Percentiles rank a stretch among this genome's conserved stretches.
These are phyloP conservation scores for Phaffia australis DNA, from an alignment of 768 basidiomycete genomes.

Conservation along the genomic window DNA sequence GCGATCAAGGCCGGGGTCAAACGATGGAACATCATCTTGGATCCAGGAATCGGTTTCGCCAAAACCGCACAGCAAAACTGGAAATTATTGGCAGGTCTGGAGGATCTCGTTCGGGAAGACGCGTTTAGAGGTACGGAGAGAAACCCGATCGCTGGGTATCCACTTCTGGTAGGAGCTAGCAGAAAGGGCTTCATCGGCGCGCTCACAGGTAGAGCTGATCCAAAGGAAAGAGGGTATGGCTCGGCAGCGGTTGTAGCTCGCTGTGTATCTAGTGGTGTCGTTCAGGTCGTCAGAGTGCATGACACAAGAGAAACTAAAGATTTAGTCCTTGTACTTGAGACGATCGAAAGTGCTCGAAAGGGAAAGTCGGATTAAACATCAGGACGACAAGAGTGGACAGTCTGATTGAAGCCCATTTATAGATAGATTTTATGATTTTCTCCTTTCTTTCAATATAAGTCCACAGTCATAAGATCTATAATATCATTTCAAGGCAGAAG, in stretches of 20 bases:
- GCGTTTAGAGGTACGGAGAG: slow-evolving; percentile 25
- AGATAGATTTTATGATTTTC: too few relatives aligned
- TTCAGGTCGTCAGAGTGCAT: slow-evolving; percentile 68
- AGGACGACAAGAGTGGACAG: neutral
- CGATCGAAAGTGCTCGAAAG: slow-evolving; percentile 37
- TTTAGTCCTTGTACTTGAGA: slow-evolving; percentile 55
- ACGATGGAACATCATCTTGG: slow-evolving; percentile 77
- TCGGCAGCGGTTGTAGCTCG: slow-evolving; percentile 61
- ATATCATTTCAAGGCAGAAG: too few relatives aligned
- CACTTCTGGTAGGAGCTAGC: slow-evolving; percentile 61
- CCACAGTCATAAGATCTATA: too few relatives aligned
- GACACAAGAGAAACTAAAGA: slow-evolving; percentile 64
- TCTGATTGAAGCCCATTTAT: neutral
- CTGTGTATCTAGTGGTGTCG: slow-evolving; percentile 63
- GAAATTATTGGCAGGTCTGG: slow-evolving; percentile 49
- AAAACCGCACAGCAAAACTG: slow-evolving; percentile 69
- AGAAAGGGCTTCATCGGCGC: slow-evolving; percentile 73
- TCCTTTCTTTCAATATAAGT: too few relatives aligned
- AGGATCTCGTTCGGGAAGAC: slow-evolving; percentile 43
- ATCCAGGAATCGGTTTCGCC: slow-evolving; percentile 92
- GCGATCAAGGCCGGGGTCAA: slow-evolving; percentile 64
- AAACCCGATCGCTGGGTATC: slow-evolving; percentile 48
- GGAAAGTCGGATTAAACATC: neutral
- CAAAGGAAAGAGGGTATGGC: slow-evolving; percentile 58
- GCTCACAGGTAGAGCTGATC: slow-evolving; percentile 47